A percentile compares a stretch with the other conserved stretches of the same genome.
Conservation (phyloP, 2,329 filamentous ascomycete genomes). For the Fusarium odoratissimum region DNA sequence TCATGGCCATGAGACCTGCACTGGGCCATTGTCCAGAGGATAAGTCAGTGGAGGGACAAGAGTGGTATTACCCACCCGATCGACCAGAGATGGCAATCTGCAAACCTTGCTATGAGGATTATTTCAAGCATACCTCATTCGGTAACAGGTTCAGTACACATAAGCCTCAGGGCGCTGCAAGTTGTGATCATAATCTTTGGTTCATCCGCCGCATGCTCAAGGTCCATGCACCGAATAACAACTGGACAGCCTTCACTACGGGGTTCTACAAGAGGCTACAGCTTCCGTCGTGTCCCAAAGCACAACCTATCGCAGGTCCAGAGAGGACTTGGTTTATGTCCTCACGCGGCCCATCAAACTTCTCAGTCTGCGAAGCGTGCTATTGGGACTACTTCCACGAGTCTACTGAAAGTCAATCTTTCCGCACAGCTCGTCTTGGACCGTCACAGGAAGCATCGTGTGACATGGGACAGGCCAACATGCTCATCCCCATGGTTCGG, state of each 20-base stretch:
- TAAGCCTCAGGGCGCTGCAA: background rate
- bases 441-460: background rate
- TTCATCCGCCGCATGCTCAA: background rate
- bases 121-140: background rate
- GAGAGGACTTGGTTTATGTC: background rate
- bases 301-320: background rate
- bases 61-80: background rate
- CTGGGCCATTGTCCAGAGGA: background rate
- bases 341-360: background rate
- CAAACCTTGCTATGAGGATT: background rate
- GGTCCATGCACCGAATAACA: background rate
- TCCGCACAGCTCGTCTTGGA: background rate
- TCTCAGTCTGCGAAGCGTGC: background rate
- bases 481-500: background rate
- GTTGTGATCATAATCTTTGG: background rate
- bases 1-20: background rate
- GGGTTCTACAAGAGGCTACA: background rate
- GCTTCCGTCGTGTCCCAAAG: background rate
- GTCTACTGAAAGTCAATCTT: background rate
- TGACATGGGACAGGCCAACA: background rate
- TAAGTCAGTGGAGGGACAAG: background rate
- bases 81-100: background rate
- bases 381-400: constrained; percentile 1
- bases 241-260: background rate
- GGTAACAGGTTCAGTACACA: background rate